A percentile compares a stretch with the other conserved stretches of the same genome.
Evolutionary conservation across 192 early-diverging fungal species (phyloP).

Genomic region (Polychytrium aggregatum): DNA sequence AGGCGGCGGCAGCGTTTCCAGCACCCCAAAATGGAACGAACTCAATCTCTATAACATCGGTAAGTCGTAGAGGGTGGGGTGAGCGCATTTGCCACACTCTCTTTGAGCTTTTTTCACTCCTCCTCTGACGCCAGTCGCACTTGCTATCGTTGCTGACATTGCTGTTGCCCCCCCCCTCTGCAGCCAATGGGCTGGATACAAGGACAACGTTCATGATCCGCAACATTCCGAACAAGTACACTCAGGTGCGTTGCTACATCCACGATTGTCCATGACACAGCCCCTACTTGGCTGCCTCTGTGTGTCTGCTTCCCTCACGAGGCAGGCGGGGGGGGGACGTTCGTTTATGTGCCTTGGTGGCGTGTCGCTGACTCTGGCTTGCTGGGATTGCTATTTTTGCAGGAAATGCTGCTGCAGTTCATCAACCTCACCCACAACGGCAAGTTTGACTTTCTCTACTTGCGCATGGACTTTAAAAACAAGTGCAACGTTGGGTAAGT

Average conservation of each 20-base stretch:
- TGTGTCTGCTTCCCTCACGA: too few relatives aligned
- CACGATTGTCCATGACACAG: neutral
- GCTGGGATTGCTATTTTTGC: conserved; percentile 6
- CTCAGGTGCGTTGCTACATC: conserved; percentile 41
- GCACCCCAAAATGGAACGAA: conserved; percentile 8
- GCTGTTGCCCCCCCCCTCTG: neutral
- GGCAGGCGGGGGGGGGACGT: too few relatives aligned
- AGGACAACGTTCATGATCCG: conserved; percentile 79
- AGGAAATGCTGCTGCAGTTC: conserved; percentile 65
- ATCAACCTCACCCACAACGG: conserved; percentile 60
- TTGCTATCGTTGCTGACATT: neutral
- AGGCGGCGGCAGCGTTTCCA: neutral
- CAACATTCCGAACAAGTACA: conserved; percentile 82
- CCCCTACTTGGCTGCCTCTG: neutral
- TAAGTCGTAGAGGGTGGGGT: neutral
- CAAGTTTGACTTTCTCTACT: conserved; percentile 62
- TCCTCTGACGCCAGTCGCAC: neutral
- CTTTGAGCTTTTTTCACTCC: too few relatives aligned
- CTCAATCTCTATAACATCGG: conserved; percentile 21
- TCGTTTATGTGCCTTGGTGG: too few relatives aligned
- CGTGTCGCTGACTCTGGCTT: neutral
- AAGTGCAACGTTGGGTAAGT: conserved; percentile 82
- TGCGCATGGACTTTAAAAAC: conserved; percentile 82
- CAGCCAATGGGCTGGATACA: conserved; percentile 38
- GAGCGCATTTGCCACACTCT: too few relatives aligned